Evolutionary conservation across 345 rosid species (phyloP).

Genomic region (Eucalyptus tenuipes): DNA sequence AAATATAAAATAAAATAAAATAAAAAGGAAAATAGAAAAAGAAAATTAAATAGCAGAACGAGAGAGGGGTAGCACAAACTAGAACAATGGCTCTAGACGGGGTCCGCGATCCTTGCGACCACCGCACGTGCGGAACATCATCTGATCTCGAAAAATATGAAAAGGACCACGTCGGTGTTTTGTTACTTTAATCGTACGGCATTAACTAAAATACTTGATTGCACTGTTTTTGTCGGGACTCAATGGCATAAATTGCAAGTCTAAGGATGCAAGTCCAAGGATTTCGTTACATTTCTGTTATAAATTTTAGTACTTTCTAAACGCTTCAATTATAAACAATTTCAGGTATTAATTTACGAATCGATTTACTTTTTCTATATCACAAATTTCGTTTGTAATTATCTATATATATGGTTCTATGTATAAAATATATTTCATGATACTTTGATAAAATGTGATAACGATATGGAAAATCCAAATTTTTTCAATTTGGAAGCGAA

Average conservation of each 20-base stretch:
- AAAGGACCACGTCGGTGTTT: not conserved
- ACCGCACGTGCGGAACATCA: not conserved
- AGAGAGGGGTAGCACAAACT: not conserved
- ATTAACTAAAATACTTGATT: not conserved
- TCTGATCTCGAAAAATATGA: not conserved
- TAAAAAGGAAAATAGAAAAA: no score
- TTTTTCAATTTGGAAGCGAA: rapidly evolving
- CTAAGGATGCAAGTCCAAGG: not conserved
- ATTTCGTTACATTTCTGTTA: not conserved
- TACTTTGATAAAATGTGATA: rapidly evolving
- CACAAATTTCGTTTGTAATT: rapidly evolving
- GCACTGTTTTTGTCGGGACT: not conserved
- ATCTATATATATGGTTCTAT: rapidly evolving
- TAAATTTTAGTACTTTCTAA: not conserved
- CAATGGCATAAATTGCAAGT: not conserved
- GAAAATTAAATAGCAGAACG: not conserved
- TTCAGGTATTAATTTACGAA: no score
- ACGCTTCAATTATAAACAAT: not conserved
- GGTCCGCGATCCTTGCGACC: not conserved
- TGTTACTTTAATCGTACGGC: not conserved
- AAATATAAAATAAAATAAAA: no score
- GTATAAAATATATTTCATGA: rapidly evolving
- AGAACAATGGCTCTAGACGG: not conserved
- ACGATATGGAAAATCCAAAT: rapidly evolving
- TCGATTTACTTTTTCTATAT: no score